Percentiles rank a stretch among this genome's conserved stretches.
Evolutionary conservation across 2,329 filamentous ascomycete genomes (phyloP).

Genomic region (Thelonectria blattea): DNA sequence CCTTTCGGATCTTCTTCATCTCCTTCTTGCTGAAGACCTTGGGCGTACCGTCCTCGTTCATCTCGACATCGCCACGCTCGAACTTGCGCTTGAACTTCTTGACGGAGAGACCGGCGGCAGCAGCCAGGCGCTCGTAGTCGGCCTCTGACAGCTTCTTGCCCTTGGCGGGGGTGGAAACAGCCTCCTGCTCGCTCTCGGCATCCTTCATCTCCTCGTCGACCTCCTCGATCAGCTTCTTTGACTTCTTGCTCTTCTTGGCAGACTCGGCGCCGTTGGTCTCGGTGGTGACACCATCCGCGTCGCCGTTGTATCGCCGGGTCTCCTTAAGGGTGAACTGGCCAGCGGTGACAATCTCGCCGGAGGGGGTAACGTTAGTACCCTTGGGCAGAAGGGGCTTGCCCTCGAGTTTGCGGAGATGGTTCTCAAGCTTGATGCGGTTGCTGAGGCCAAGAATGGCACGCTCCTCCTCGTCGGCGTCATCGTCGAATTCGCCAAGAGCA

Average conservation of each 20-base stretch:
- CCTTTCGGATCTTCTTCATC: slow-evolving; percentile 73
- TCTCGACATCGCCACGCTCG: slow-evolving; percentile 74
- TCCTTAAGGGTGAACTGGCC: slow-evolving; percentile 93
- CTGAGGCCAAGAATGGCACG: slow-evolving; percentile 80
- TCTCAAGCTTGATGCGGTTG: slow-evolving; percentile 75
- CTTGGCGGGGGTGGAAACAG: slow-evolving; percentile 43
- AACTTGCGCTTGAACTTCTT: slow-evolving; percentile 81
- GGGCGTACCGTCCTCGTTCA: slow-evolving; percentile 69
- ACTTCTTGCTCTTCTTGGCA: slow-evolving; percentile 45
- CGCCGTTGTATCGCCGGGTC: slow-evolving; percentile 90
- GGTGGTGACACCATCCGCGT: slow-evolving; percentile 84
- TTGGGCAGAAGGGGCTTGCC: slow-evolving; percentile 86
- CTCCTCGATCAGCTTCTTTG: slow-evolving; percentile 51
- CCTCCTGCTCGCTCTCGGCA: slow-evolving; percentile 45
- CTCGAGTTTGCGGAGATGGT: slow-evolving; percentile 78
- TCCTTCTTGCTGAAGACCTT: slow-evolving; percentile 77
- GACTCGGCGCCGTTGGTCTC: slow-evolving; percentile 49
- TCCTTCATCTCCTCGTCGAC: slow-evolving; percentile 54
- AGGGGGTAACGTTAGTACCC: slow-evolving; percentile 76
- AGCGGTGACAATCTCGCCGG: slow-evolving; percentile 66
- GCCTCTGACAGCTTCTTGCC: slow-evolving; percentile 58
- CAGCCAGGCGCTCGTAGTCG: slow-evolving; percentile 66
- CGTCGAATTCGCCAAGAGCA: slow-evolving; percentile 65
- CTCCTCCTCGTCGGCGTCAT: slow-evolving; percentile 85
- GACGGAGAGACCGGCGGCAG: slow-evolving; percentile 71